Percentiles rank a stretch among this genome's conserved stretches.
Conservation (phyloP, 306 rosid species). For the Dryas octopetala region DNA sequence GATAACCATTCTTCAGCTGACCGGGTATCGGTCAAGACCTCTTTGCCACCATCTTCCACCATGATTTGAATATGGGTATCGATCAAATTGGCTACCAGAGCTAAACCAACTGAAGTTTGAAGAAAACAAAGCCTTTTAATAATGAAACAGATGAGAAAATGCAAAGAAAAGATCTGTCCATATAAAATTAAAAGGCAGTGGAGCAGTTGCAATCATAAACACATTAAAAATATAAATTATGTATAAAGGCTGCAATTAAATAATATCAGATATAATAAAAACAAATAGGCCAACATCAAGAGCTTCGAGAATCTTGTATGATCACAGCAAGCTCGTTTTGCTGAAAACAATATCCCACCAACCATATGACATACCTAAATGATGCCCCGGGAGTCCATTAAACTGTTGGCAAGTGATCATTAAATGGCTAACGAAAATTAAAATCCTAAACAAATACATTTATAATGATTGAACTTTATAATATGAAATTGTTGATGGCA, state of each 20-base stretch:
- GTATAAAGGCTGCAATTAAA: conserved; percentile 40
- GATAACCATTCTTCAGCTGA: conserved; percentile 70
- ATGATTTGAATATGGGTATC: conserved; percentile 42
- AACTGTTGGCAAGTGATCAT: conserved; percentile 41
- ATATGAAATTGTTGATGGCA: conserved; percentile 25
- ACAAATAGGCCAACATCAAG: conserved; percentile 43
- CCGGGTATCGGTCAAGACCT: conserved; percentile 28
- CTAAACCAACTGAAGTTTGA: conserved; percentile 36
- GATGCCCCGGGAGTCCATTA: conserved; percentile 48
- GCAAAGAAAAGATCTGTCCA: conserved; percentile 34
- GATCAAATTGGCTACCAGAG: conserved; percentile 30
- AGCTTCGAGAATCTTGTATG: conserved; percentile 63
- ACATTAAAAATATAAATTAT: conserved; percentile 39
- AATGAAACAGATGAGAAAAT: conserved; percentile 32
- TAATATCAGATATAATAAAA: conserved; percentile 27
- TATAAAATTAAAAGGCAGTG: conserved; percentile 43
- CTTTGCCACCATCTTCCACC: conserved; percentile 55
- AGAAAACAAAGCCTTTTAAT: conserved; percentile 43
- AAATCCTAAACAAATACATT: conserved; percentile 22
- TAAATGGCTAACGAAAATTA: conserved; percentile 39
- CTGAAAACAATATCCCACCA: conserved; percentile 48
- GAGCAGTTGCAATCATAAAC: conserved; percentile 65
- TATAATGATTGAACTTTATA: conserved; percentile 12
- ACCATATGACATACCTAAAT: conserved; percentile 53
- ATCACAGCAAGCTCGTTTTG: conserved; percentile 49